Conservation (phyloP, 2,329 filamentous ascomycete species). For the Fusarium sororula region DNA sequence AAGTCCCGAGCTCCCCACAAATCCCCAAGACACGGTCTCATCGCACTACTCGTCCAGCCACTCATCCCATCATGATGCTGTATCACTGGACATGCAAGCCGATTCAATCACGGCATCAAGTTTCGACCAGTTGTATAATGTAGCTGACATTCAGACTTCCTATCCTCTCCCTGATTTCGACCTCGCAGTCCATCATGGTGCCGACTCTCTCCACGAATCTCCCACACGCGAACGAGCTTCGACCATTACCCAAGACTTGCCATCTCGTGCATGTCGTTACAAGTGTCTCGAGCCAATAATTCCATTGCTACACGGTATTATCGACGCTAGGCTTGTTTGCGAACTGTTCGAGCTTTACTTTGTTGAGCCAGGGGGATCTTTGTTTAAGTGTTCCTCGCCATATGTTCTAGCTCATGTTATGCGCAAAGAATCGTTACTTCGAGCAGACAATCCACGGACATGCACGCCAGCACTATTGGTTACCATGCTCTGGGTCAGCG, state of each 20-base stretch:
- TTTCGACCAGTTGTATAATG: background rate
- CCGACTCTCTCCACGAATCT: background rate
- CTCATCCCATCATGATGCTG: background rate
- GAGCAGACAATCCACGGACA: background rate
- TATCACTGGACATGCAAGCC: background rate
- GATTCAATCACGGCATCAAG: background rate
- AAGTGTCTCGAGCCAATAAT: background rate
- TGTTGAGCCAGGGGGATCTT: background rate
- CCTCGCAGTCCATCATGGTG: background rate
- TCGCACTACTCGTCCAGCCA: background rate
- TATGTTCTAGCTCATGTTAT: background rate
- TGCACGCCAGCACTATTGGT: background rate
- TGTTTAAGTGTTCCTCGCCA: background rate
- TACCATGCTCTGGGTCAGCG: background rate
- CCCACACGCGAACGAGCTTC: background rate
- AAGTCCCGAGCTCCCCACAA: background rate
- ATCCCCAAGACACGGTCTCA: background rate
- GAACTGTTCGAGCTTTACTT: background rate
- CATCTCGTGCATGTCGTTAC: background rate
- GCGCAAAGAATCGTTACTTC: background rate
- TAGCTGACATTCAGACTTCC: background rate
- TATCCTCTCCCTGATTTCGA: background rate
- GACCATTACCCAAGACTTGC: background rate
- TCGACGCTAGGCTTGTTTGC: background rate
- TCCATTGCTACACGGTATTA: background rate